Evolutionary conservation across 2,329 filamentous ascomycete species (phyloP).

Genomic region (Alternaria sp.): DNA sequence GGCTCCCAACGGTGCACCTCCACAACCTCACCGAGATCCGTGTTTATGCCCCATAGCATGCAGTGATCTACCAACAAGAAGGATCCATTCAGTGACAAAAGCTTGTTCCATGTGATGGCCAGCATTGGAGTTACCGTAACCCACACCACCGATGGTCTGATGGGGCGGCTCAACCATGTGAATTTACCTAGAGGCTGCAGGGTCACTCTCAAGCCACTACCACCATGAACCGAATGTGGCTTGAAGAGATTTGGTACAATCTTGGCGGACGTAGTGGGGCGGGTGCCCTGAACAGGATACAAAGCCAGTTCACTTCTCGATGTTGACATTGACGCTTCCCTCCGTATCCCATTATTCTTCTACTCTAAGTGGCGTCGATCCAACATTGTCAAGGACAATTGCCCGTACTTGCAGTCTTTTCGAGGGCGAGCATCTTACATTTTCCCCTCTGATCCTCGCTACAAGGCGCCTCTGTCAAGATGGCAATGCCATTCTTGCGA

Average conservation of each 20-base stretch:
- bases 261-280: constrained; percentile 30
- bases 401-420: not conserved
- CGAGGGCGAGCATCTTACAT: constrained; percentile 4
- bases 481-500: constrained; percentile 27
- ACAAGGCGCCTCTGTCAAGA: constrained; percentile 8
- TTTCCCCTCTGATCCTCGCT: not conserved
- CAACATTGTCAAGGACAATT: not conserved
- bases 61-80: not conserved
- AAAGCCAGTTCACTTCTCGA: constrained; percentile 19
- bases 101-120: constrained; percentile 12
- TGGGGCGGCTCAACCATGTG: constrained; percentile 5
- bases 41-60: constrained; percentile 2
- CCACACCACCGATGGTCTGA: not conserved
- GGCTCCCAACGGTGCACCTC: constrained; percentile 23
- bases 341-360: not conserved
- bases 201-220: constrained; percentile 4
- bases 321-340: not conserved
- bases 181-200: constrained; percentile 3
- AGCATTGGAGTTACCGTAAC: constrained; percentile 1
- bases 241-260: constrained; percentile 9
- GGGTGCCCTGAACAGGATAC: constrained; percentile 22
- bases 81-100: constrained; percentile 8
- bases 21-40: constrained; percentile 2
- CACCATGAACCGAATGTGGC: constrained; percentile 9
- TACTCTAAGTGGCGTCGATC: not conserved